Evolutionary conservation across 2,329 filamentous ascomycete genomes (phyloP).

Genomic region (Zymoseptoria brevis): DNA sequence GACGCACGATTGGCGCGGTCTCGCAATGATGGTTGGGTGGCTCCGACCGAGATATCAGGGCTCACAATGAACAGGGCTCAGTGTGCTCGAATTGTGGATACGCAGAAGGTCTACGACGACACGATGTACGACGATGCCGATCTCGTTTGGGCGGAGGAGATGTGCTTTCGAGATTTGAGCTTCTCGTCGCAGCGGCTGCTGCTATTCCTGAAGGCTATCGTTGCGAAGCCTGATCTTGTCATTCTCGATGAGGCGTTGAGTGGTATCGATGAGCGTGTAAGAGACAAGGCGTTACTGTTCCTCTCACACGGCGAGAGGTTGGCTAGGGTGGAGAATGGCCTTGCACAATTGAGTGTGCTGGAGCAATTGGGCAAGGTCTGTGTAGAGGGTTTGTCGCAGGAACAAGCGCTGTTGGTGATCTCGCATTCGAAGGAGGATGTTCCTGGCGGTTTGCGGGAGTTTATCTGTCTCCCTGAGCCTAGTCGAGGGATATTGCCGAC

Average conservation of each 20-base stretch:
- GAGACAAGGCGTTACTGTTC: slow-evolving; percentile 83
- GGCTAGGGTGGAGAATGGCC: slow-evolving; percentile 3
- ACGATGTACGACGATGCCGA: slow-evolving; percentile 21
- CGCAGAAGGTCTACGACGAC: slow-evolving; percentile 8
- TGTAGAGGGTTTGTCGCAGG: slow-evolving; percentile 55
- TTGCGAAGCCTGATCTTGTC: slow-evolving; percentile 40
- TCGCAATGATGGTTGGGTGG: too few species aligned
- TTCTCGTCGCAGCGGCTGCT: slow-evolving; percentile 79
- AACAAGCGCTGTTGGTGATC: slow-evolving; percentile 83
- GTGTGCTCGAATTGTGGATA: slow-evolving; percentile 4
- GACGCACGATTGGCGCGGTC: background rate
- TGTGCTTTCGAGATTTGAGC: slow-evolving; percentile 63
- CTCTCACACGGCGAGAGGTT: slow-evolving; percentile 46
- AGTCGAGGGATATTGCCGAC: slow-evolving; percentile 54
- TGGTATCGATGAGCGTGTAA: slow-evolving; percentile 48
- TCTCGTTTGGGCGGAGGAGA: slow-evolving; percentile 57
- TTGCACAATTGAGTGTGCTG: slow-evolving; percentile 22
- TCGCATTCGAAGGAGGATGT: slow-evolving; percentile 88
- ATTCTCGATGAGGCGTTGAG: slow-evolving; percentile 46
- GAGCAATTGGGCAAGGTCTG: slow-evolving; percentile 40
- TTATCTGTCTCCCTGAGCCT: slow-evolving; percentile 75
- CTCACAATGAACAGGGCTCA: background rate
- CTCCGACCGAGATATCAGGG: too few species aligned
- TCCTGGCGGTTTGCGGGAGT: slow-evolving; percentile 72
- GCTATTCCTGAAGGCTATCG: slow-evolving; percentile 59